These are phyloP conservation scores for Peronosclerospora sorghi DNA, from an alignment of 352 stramenopile species.

Conservation along the genomic window DNA sequence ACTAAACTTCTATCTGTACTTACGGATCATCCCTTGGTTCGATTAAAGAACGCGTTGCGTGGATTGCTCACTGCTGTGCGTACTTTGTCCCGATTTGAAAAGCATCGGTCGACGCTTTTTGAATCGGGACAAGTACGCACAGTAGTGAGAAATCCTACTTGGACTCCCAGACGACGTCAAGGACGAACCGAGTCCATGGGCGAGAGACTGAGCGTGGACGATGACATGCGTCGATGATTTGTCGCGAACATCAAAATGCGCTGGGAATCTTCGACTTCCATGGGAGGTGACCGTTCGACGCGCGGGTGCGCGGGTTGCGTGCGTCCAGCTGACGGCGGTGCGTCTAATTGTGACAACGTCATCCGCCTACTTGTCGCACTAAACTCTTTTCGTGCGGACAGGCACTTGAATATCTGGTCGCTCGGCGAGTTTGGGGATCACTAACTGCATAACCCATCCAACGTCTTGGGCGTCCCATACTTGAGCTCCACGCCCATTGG, in stretches of 20 bases:
- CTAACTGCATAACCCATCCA: conserved; percentile 84
- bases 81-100: too few species aligned
- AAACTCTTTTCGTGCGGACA: conserved; percentile 84
- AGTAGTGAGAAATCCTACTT: too few species aligned
- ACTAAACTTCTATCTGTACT: too few species aligned
- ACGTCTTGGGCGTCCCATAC: conserved; percentile 84
- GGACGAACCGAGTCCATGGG: conserved; percentile 35
- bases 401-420: conserved; percentile 76
- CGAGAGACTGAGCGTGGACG: conserved; percentile 40
- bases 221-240: conserved; percentile 23
- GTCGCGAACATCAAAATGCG: conserved; percentile 53
- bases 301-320: conserved; percentile 4
- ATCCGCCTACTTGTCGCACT: conserved; percentile 87
- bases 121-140: too few species aligned
- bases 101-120: too few species aligned
- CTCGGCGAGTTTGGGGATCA: conserved; percentile 80
- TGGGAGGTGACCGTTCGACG: conserved; percentile 24
- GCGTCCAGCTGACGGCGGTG: conserved; percentile 8
- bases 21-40: too few species aligned
- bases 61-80: too few species aligned
- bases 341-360: conserved; percentile 58
- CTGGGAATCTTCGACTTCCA: conserved; percentile 59
- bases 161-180: conserved; percentile 26
- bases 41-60: too few species aligned
- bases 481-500: conserved; percentile 84